Base-by-base conservation (phyloP, 2,329 filamentous ascomycete genomes). In the Microdochium trichocladiopsis region DNA sequence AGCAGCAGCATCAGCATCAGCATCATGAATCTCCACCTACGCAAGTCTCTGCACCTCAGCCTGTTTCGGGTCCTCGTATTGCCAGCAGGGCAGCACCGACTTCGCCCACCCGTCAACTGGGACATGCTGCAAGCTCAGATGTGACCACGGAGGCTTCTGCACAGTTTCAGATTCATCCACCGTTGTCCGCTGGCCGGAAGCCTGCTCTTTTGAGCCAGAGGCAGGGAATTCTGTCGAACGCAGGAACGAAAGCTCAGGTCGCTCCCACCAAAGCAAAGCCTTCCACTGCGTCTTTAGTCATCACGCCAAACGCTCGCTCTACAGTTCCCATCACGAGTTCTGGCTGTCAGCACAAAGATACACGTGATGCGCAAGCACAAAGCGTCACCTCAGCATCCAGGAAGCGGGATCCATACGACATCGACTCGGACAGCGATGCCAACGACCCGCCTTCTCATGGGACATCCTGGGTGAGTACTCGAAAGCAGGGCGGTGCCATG, bases 341-440 rank as follows among this genome's bases (percentile, higher is more conserved):
- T 6, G 4, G 6, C 5, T 37, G 14, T 16, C 5, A 37, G 14
- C 6, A 11, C 33, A 16, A 37, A n/a, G n/a, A n/a, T n/a, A n/a
- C n/a, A n/a, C n/a, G n/a, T n/a, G n/a, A n/a, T n/a, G n/a, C n/a
- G n/a, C n/a, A n/a, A n/a, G 18, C 33, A 37, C 33, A 37, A 11
- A 11, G 14, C 5, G 33, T 16, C 33, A 37, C 4, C 6, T 37
- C n/a, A 22, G 16, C 41, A 8, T 6, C 41, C n/a, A 23, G 18
- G 18, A 45, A 45, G 18, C 41, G 24, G 33, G 61, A 63, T 41
- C 61, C 61, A 2, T 63, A 63, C 23, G 49, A 58, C 22, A 50
- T 63, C 23, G 51, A 54, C 6, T 63, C 61, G 6, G 60, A 61
- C 21, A 58, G 50, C 28, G 60, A 63, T 22, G 49, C 23, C 9